Base-by-base conservation (phyloP, 352 stramenopile genomes). In the Globisporangium cystogenes region DNA sequence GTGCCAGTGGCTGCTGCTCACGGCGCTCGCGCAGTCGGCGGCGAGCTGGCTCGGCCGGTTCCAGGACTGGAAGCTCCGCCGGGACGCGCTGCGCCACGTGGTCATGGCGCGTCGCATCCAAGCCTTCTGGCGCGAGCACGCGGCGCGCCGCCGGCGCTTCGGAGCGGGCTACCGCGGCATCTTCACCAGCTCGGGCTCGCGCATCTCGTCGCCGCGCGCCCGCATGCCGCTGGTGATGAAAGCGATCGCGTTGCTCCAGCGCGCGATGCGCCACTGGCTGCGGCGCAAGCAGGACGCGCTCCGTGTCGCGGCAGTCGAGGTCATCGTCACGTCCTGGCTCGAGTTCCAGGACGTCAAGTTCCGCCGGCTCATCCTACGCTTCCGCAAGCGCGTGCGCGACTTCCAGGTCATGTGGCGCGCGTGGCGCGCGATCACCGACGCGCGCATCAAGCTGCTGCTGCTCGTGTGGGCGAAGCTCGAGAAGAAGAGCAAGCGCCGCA, bases 281-380 rank as follows among this genome's bases (percentile, higher is more conserved):
- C 27, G 55, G 23, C 44, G 44, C 20, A 72, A 73, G 33, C 62
- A 64, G 11, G 20, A 57, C 2, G 23, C n/a, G 2, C 27, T 73
- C 23, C 64, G 66, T 4, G 39, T 47, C 12, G 45, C 53, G 10
- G 67, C 68, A 0, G 55, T 86, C 5, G 57, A 62, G 10, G 55
- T 88, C 36, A 89, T 90, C 35, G 65, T 92, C 33, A 89, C 76
- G 33, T 81, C 74, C 7, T 87, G 76, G 76, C 65, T 86, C 40
- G 82, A 90, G 57, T 90, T 89, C 57, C 79, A 92, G 49, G 82
- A 92, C 48, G 78, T 87, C 31, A 92, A 92, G 51, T 92, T 90
- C 39, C 79, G 82, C 11, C 76, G 82, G 8, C 66, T 92, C 11
- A 90, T 92, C 48, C 55, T 90, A 40, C 73, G 79, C 18, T 92